phyloP scores from a whole-genome alignment of 139 green algal genomes.

The Tetraselmis chui region DNA sequence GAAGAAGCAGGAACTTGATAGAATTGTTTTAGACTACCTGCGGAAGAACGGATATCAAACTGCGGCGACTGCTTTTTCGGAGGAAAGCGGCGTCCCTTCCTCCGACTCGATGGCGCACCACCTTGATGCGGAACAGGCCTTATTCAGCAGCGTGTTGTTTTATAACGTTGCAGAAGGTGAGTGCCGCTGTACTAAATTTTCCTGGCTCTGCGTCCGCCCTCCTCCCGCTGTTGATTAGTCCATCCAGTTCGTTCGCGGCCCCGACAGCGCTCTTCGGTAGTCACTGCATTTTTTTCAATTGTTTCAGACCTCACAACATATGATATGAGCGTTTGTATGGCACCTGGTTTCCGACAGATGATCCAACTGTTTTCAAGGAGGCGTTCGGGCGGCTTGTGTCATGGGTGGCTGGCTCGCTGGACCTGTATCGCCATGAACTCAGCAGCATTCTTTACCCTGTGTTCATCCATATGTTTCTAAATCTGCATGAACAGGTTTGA shows the following conservation, averaged over 20 bases:
- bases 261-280: too few species aligned
- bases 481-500: slow-evolving; percentile 35
- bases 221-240: neutral
- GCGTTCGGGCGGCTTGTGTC: slow-evolving; percentile 56
- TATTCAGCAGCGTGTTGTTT: neutral
- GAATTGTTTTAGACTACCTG: neutral
- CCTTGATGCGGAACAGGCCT: neutral
- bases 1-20: neutral
- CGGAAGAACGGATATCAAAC: neutral
- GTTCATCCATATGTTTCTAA: slow-evolving; percentile 82
- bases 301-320: too few species aligned
- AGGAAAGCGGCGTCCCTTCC: neutral
- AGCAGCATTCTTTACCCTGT: slow-evolving; percentile 80
- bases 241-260: too few species aligned
- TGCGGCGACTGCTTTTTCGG: neutral
- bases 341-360: slow-evolving; percentile 1
- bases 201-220: neutral
- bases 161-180: neutral
- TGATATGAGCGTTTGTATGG: neutral
- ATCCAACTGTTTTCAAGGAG: slow-evolving; percentile 44
- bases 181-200: neutral
- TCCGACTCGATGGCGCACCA: neutral
- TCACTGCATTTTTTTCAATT: too few species aligned
- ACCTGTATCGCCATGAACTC: slow-evolving; percentile 85
- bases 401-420: slow-evolving; percentile 81